Conservation (phyloP, 2,329 filamentous ascomycete species). For the Colletotrichum liaoningense region DNA sequence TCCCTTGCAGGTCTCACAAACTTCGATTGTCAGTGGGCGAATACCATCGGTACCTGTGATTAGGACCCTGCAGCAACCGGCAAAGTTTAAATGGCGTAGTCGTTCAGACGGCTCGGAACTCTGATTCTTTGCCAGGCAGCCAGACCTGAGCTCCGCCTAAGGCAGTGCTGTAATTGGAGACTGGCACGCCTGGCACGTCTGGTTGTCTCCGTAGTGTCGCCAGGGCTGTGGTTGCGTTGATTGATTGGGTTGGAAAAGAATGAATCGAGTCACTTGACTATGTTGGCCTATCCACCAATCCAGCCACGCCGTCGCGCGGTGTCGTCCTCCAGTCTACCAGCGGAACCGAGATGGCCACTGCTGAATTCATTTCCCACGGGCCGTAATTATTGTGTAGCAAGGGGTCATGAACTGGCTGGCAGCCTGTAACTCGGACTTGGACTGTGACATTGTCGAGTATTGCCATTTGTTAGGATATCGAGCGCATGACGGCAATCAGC, state of each 20-base stretch:
- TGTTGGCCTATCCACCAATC: neutral
- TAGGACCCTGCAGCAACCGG: constrained; percentile 30
- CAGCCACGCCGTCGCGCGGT: constrained; percentile 4
- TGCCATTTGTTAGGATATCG: neutral
- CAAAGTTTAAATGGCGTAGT: constrained; percentile 29
- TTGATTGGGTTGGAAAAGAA: constrained; percentile 7
- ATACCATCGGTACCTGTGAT: constrained; percentile 13
- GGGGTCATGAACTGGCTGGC: constrained; percentile 2
- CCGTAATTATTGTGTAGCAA: neutral
- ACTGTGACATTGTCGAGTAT: neutral
- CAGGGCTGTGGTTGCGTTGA: constrained; percentile 8
- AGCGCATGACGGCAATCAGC: constrained; percentile 19
- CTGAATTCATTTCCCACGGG: neutral
- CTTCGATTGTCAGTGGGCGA: neutral
- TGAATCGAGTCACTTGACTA: constrained; percentile 26
- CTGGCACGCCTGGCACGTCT: neutral
- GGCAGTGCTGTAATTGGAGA: constrained; percentile 4
- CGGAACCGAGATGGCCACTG: constrained; percentile 3
- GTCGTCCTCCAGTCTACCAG: neutral
- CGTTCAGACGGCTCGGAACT: constrained; percentile 19
- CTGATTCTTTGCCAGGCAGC: neutral
- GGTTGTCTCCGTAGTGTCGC: neutral
- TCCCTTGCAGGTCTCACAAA: neutral
- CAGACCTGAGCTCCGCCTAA: constrained; percentile 20
- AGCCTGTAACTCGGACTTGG: neutral